A percentile compares a stretch with the other conserved stretches of the same genome.
Evolutionary conservation across 129 eudicot genomes (phyloP).

Genomic region (Chrysanthemum makinoi): DNA sequence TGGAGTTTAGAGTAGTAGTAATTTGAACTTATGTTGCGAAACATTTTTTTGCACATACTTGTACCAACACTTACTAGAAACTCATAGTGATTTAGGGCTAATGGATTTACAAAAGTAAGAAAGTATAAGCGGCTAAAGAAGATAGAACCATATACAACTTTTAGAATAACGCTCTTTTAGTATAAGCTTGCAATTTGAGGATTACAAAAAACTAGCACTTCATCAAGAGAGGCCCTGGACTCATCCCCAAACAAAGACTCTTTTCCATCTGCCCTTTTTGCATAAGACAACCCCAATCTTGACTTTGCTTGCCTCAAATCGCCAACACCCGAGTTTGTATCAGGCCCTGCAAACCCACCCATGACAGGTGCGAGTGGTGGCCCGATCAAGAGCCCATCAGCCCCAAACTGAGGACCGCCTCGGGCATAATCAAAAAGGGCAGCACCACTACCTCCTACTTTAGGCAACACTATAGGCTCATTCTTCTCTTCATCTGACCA

Average conservation of each 20-base stretch:
- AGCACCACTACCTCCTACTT: constrained; percentile 88
- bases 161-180: constrained; percentile 21
- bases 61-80: neutral
- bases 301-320: constrained; percentile 79
- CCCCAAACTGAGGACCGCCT: constrained; percentile 88
- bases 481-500: constrained; percentile 43
- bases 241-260: constrained; percentile 86
- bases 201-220: constrained; percentile 70
- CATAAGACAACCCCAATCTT: constrained; percentile 71
- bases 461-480: constrained; percentile 55
- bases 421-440: constrained; percentile 84
- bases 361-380: constrained; percentile 85
- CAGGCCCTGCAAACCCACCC: constrained; percentile 90
- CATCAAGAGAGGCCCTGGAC: constrained; percentile 48
- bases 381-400: constrained; percentile 83
- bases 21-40: neutral
- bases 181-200: constrained; percentile 78
- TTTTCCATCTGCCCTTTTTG: constrained; percentile 77
- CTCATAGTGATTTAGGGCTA: constrained; percentile 8
- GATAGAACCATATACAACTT: constrained; percentile 6
- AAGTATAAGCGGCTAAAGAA: constrained; percentile 1
- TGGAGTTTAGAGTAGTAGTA: neutral
- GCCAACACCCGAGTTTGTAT: constrained; percentile 73
- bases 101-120: neutral
- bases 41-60: neutral